Base-by-base conservation (phyloP, 148 eudicot species). In the Silene conica region DNA sequence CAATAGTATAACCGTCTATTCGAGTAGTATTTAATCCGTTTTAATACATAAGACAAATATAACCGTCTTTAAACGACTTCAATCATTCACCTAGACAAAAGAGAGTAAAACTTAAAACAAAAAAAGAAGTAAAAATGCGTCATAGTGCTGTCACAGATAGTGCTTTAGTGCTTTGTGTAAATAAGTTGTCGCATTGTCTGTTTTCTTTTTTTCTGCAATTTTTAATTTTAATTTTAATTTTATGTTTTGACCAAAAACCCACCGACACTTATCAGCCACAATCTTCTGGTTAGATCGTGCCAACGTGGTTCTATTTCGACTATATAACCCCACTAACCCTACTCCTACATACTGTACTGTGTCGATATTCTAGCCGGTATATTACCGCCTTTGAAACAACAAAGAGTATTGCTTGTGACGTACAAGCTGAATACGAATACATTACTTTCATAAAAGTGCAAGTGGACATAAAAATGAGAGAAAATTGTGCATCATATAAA, bases 201-300 rank as follows among this genome's bases (percentile, higher is more conserved):
- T 20, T 45, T 23, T 25, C 6, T 41, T 60, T 46, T 25, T 31
- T 13, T 34, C 13, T 11, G 19, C 20, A n/a, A n/a, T n/a, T n/a
- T n/a, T n/a, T n/a, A n/a, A 21, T 12, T 5, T 8, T 18, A n/a
- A n/a, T 14, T 13, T 50, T 56, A 50, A 52, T 16, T 55, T 5
- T 31, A 14, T 45, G 41, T 54, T 54, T 54, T 64, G 14, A 62
- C 25, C 48, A 56, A 61, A 69, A 50, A 13, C 4, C 16, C 77
- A 79, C 81, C 81, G 77, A 78, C 81, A 73, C 77, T 79, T 26
- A 67, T 38, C 69, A 68, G 25, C 62, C 46, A 25, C 13, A 66
- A 63, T 73, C 72, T 62, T 34, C 65, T 41, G 70, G 50, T 69
- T 73, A 20, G 46, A 61, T 62, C 46, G 3, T 2, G 16, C 23